Conservation (phyloP, 441 rosid genomes). For the Gossypium davidsonii region DNA sequence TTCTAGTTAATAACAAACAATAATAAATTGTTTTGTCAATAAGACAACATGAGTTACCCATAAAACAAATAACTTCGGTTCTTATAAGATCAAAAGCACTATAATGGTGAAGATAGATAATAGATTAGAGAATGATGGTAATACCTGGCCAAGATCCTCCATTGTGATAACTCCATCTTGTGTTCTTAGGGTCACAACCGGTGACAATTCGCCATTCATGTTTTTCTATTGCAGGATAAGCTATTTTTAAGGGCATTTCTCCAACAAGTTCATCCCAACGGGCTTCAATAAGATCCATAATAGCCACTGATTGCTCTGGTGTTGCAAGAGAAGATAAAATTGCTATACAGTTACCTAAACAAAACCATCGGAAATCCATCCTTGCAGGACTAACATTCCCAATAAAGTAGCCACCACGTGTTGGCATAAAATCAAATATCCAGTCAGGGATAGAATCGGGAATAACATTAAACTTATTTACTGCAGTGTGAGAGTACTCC, state of each 20-base stretch:
- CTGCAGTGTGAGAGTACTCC: conserved; percentile 3
- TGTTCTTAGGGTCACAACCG: conserved; percentile 6
- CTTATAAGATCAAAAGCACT: not conserved
- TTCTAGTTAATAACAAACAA: not conserved
- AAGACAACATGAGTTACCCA: not conserved
- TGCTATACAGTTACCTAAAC: conserved; percentile 43
- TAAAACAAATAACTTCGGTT: not conserved
- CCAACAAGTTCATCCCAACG: conserved; percentile 3
- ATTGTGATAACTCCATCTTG: conserved; percentile 6
- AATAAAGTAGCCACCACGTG: not conserved
- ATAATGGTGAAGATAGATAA: not conserved
- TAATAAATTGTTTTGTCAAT: too few relatives aligned
- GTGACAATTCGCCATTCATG: conserved; percentile 5
- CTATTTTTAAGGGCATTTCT: conserved; percentile 1
- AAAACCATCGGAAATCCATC: conserved; percentile 9
- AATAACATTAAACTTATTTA: conserved; percentile 1
- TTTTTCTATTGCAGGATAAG: conserved; percentile 3
- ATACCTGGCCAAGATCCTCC: conserved; percentile 9
- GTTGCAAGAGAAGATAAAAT: conserved; percentile 86
- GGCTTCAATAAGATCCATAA: conserved; percentile 15
- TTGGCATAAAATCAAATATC: not conserved
- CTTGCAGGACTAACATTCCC: conserved; percentile 4
- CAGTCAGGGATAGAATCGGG: not conserved
- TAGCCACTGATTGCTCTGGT: conserved; percentile 84
- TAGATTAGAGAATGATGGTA: not conserved